These are phyloP conservation scores for Rhododendron ovatum DNA, from an alignment of 148 eudicot species.

Conservation along the genomic window DNA sequence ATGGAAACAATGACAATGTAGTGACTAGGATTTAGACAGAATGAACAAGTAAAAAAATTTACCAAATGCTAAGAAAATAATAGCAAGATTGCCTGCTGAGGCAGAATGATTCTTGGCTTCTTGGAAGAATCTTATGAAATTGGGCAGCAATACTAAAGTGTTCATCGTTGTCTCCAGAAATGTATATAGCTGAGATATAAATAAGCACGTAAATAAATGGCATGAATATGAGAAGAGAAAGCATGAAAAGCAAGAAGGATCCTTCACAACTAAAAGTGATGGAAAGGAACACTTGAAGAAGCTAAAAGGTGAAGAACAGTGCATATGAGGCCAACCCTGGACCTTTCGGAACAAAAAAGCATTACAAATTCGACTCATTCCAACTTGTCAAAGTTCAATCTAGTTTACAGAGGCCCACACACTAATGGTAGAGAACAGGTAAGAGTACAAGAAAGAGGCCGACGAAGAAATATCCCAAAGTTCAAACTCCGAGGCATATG, in stretches of 20 bases:
- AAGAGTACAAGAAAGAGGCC: neutral
- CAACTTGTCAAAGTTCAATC: neutral
- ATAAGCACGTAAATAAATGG: constrained; percentile 1
- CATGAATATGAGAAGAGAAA: neutral
- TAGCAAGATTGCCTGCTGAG: constrained; percentile 66
- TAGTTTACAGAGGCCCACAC: neutral
- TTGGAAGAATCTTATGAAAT: constrained; percentile 53
- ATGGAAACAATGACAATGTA: constrained; percentile 26
- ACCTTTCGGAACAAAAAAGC: neutral
- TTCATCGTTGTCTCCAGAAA: constrained; percentile 71
- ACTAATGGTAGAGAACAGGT: neutral
- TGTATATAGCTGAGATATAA: constrained; percentile 56
- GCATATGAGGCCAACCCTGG: neutral
- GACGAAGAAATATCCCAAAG: neutral
- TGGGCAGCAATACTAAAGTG: constrained; percentile 66
- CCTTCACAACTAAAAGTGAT: neutral
- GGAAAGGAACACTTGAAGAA: neutral
- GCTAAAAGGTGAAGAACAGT: neutral
- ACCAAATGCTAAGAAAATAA: constrained; percentile 82
- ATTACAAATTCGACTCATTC: neutral
- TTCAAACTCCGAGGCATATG: neutral
- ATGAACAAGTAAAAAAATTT: constrained; percentile 15
- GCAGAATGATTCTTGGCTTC: constrained; percentile 49
- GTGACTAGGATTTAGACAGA: constrained; percentile 2
- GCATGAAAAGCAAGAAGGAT: neutral